Evolutionary conservation across 2,329 filamentous ascomycete species (phyloP).

Genomic region (Fusarium nematophilum): DNA sequence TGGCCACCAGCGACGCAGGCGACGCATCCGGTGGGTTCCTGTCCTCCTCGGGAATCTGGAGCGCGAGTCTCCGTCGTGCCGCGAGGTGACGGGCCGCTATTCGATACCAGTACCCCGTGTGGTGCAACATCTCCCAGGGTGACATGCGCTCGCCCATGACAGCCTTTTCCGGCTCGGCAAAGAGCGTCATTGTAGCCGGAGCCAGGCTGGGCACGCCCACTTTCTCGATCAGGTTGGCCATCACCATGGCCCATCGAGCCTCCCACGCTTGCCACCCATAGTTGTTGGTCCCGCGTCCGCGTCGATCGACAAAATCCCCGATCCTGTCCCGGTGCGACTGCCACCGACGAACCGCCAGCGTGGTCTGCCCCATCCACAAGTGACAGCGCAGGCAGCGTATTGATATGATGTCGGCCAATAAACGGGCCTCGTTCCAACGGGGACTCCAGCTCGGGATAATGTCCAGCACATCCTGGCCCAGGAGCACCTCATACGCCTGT

Average conservation of each 20-base stretch:
- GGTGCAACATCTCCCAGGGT: slow-evolving; percentile 73
- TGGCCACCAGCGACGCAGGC: slow-evolving; percentile 58
- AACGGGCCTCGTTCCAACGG: slow-evolving; percentile 92
- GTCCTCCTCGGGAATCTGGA: slow-evolving; percentile 68
- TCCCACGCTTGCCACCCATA: slow-evolving; percentile 98
- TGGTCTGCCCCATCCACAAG: slow-evolving; percentile 83
- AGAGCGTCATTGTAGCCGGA: slow-evolving; percentile 58
- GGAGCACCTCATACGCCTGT: slow-evolving; percentile 84
- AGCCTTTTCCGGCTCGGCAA: slow-evolving; percentile 68
- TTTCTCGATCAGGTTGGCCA: slow-evolving; percentile 70
- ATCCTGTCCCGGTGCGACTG: slow-evolving; percentile 79
- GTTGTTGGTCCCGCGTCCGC: slow-evolving; percentile 85
- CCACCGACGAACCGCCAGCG: slow-evolving; percentile 84
- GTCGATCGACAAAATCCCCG: slow-evolving; percentile 80
- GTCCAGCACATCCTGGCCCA: slow-evolving; percentile 87
- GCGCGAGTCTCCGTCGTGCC: slow-evolving; percentile 64
- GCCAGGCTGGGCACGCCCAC: slow-evolving; percentile 63
- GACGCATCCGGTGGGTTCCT: slow-evolving; percentile 62
- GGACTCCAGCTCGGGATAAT: slow-evolving; percentile 90
- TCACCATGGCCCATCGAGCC: slow-evolving; percentile 74
- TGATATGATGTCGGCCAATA: slow-evolving; percentile 83
- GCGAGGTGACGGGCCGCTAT: slow-evolving; percentile 68
- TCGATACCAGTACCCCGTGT: slow-evolving; percentile 75
- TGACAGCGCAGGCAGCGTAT: slow-evolving; percentile 86
- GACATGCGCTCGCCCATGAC: slow-evolving; percentile 67